Conservation (phyloP, 2,329 filamentous ascomycete species). For the Pseudonectria buxi region DNA sequence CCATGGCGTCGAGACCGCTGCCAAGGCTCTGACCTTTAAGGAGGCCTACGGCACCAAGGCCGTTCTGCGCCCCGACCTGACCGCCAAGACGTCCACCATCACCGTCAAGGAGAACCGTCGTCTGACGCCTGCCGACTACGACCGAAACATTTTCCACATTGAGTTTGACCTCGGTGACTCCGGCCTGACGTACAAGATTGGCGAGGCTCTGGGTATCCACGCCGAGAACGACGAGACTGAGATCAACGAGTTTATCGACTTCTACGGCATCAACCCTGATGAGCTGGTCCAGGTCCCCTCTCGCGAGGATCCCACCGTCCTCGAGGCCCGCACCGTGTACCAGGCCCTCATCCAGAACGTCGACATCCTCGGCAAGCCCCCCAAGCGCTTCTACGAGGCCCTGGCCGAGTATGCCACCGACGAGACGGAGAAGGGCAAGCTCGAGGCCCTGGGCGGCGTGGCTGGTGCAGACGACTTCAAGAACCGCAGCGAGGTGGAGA, state of each 20-base stretch:
- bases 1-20: slow-evolving; percentile 73
- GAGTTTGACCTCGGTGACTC: slow-evolving; percentile 93
- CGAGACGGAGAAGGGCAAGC: slow-evolving; percentile 71
- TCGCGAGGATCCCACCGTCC: slow-evolving; percentile 64
- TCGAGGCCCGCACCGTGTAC: slow-evolving; percentile 88
- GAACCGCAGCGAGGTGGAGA: slow-evolving; percentile 83
- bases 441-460: slow-evolving; percentile 67
- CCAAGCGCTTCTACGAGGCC: slow-evolving; percentile 95
- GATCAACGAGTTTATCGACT: slow-evolving; percentile 78
- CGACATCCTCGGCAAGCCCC: slow-evolving; percentile 93
- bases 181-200: slow-evolving; percentile 92
- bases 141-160: slow-evolving; percentile 99
- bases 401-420: slow-evolving; percentile 82
- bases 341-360: slow-evolving; percentile 88
- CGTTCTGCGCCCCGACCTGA: slow-evolving; percentile 74
- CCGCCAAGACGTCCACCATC: slow-evolving; percentile 79
- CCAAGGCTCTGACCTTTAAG: slow-evolving; percentile 87
- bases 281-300: slow-evolving; percentile 88
- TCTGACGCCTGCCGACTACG: slow-evolving; percentile 79
- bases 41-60: slow-evolving; percentile 77
- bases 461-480: slow-evolving; percentile 89
- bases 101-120: slow-evolving; percentile 93
- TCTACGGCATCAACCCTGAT: slow-evolving; percentile 76
- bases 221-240: slow-evolving; percentile 81
- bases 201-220: slow-evolving; percentile 93